Evolutionary conservation across 768 basidiomycete genomes (phyloP), one percentile per base, ranked within the genome.

Genomic region (Tricholoma furcatifolium): DNA sequence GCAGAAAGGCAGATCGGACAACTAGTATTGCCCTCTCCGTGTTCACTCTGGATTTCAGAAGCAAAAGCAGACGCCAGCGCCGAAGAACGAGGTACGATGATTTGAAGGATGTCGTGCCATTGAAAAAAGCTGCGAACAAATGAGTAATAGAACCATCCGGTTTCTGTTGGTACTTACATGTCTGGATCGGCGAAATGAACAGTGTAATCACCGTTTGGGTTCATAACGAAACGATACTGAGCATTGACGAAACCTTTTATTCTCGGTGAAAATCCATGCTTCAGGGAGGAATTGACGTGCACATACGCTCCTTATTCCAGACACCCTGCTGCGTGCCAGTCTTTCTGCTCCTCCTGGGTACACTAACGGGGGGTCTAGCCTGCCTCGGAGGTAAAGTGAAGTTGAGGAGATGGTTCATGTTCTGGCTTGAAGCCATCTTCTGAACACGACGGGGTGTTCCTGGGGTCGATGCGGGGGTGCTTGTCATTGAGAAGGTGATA

Each of bases 101-200:
- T 84, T 70, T 99, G 97, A 8, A 97, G 76, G 61, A 99, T 90
- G 70, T 98, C 93, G 15, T 89, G 83, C 93, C 94, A 97, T 75
- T 94, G 91, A 68, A 96, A 91, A 74, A 88, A 94, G 63, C 94
- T 97, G 55, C 40, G 49, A 50, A 51, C 39, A n/a, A 17, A 42
- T 43, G 12, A 34, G 24, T 12, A 12, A 46, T 9, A 36, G 2
- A 3, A 21, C 21, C 23, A 18, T 38, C 27, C 11, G 15, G 32
- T 17, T 17, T 5, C 11, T 24, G 17, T 43, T 27, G 3, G 41
- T 45, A 54, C 91, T 64, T 69, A 90, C 89, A 98, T 95, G 70
- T 99, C 97, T 31, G 97, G 93, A 69, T 98, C 95, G 38, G 93
- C 93, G 65, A 98, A 95, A 69, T 97, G 94, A 6, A 90, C 95